A percentile compares a stretch with the other conserved stretches of the same genome.
These are phyloP conservation scores for Yamagishiella unicocca DNA, from an alignment of 139 green algal species.

Conservation along the genomic window DNA sequence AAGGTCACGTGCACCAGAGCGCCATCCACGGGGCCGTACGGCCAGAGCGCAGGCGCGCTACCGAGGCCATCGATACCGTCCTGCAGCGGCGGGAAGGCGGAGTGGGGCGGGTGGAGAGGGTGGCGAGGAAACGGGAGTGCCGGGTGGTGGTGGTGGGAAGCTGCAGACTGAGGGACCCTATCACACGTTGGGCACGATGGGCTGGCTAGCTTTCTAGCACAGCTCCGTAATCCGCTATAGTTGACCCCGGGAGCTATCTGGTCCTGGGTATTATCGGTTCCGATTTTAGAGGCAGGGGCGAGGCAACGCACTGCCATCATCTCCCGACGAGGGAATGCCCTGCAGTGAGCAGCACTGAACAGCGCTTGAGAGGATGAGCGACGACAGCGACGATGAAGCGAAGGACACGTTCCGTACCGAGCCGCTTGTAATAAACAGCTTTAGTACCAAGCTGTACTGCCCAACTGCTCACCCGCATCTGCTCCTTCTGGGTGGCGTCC, in stretches of 20 bases:
- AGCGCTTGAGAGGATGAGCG: neutral
- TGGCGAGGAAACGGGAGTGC: neutral
- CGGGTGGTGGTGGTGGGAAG: neutral
- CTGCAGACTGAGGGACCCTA: neutral
- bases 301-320: neutral
- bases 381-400: neutral
- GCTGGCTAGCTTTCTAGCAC: no score
- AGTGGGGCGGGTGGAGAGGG: neutral
- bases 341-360: neutral
- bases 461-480: neutral
- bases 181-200: no score
- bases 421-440: neutral
- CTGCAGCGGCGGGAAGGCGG: neutral
- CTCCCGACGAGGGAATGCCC: neutral
- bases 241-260: no score
- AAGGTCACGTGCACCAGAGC: conserved; percentile 14
- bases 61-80: conserved; percentile 20
- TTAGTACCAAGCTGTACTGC: no score
- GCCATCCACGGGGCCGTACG: neutral
- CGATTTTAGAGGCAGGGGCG: no score
- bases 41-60: neutral
- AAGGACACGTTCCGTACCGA: no score
- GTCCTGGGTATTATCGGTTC: no score
- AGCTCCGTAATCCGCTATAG: no score
- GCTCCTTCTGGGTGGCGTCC: neutral